These are phyloP conservation scores for Flaveria floridana DNA, from an alignment of 140 eudicot genomes.

Conservation along the genomic window DNA sequence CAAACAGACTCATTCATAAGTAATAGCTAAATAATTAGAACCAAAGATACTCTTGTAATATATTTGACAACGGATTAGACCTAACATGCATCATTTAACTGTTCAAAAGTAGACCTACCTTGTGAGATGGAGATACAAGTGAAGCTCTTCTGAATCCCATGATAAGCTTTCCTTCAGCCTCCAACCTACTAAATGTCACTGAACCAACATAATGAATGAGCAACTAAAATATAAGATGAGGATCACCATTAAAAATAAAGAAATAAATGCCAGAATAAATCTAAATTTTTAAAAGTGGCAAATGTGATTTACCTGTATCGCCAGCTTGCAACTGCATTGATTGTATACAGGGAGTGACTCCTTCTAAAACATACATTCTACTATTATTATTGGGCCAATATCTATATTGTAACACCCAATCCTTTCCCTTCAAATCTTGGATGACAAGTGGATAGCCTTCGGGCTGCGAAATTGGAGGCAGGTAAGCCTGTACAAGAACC, in stretches of 20 bases:
- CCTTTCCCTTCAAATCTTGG: slow-evolving; percentile 74
- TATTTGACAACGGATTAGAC: not conserved
- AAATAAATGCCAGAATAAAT: not conserved
- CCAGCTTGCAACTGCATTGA: slow-evolving; percentile 92
- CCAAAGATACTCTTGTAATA: not conserved
- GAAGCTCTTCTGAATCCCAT: slow-evolving; percentile 78
- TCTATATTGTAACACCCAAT: slow-evolving; percentile 79
- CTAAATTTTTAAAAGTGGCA: not conserved
- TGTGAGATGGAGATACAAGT: slow-evolving; percentile 42
- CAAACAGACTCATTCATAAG: not conserved
- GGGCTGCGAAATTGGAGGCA: slow-evolving; percentile 66
- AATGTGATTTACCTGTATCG: slow-evolving; percentile 58
- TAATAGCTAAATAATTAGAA: not conserved
- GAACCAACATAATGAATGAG: slow-evolving; percentile 33
- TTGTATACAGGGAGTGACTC: slow-evolving; percentile 80
- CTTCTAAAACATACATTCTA: slow-evolving; percentile 91
- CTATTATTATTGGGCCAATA: slow-evolving; percentile 82
- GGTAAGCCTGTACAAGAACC: slow-evolving; percentile 53
- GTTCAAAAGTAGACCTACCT: slow-evolving; percentile 39
- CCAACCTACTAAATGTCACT: slow-evolving; percentile 87
- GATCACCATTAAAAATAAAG: not conserved
- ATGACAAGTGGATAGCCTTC: slow-evolving; percentile 77
- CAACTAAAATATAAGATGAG: slow-evolving; percentile 1
- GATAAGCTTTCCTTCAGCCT: slow-evolving; percentile 84
- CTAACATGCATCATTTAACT: not conserved